Base-by-base conservation (phyloP, 345 rosid genomes). In the Alliaria petiolata region DNA sequence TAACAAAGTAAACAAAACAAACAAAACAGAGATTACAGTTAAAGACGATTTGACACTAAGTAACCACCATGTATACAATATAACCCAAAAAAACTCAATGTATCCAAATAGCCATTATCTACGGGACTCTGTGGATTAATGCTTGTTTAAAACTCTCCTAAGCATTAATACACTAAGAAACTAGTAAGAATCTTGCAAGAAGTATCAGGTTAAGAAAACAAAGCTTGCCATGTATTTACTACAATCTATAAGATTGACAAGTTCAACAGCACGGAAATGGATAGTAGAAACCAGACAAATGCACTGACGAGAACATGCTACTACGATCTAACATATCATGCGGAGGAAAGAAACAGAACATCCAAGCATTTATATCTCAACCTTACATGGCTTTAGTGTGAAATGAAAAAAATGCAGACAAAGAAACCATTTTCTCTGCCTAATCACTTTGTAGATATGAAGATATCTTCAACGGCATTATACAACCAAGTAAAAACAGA, bases 261-360 rank as follows among this genome's bases (percentile, higher is more conserved):
- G 17, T 33, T 57, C 26, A 59, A 25, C 38, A 36, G 13, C 65
- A 45, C 25, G 39, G 14, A 22, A 39, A 44, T 31, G 61, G 13
- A 20, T 49, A 5, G 52, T 53, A 52, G 15, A 61, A 33, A 20
- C 38, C 47, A 63, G 25, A 34, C 65, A 22, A 64, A 45, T 44
- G 42, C 64, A 55, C 58, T 36, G 22, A 44, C 40, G 45, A 64
- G 64, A 30, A 22, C 55, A 16, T 55, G 59, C 40, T 26, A 34
- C 17, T 44, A 4, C 12, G 4, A 62, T 49, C 22, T 70, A 28
- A 36, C 50, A 42, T 71, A 59, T 33, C 22, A 51, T 3, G 3
- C 11, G 9, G 15, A 64, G 71, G 58, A 64, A 55, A 35, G 64
- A 36, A 56, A 55, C 65, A 17, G 5, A 61, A 33, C 36, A 51